Evolutionary conservation across 129 eudicot genomes (phyloP).

Genomic region (Erigeron canadensis): DNA sequence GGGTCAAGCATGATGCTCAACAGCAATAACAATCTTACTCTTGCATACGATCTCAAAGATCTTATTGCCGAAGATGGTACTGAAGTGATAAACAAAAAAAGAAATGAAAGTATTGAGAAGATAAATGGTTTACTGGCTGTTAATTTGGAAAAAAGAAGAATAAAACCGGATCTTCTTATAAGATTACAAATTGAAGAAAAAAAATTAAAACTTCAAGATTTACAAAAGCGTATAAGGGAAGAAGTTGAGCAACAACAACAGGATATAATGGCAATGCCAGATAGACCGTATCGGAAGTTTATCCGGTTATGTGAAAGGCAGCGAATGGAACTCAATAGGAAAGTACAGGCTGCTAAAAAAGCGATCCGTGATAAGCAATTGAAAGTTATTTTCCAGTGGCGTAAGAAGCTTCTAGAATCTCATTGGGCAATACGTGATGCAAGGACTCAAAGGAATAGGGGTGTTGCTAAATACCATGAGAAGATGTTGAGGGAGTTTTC

Average conservation of each 20-base stretch:
- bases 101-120: conserved; percentile 67
- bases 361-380: conserved; percentile 87
- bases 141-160: conserved; percentile 80
- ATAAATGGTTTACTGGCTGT: conserved; percentile 72
- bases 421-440: conserved; percentile 99
- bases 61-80: conserved; percentile 64
- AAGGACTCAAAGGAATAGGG: conserved; percentile 89
- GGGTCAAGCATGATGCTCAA: conserved; percentile 80
- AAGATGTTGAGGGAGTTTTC: conserved; percentile 93
- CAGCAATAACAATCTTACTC: conserved; percentile 62
- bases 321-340: conserved; percentile 79
- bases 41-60: conserved; percentile 89
- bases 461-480: conserved; percentile 96
- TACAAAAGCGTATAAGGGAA: conserved; percentile 81
- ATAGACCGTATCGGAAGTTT: conserved; percentile 88
- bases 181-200: conserved; percentile 89
- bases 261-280: conserved; percentile 98
- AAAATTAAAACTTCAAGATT: conserved; percentile 64
- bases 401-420: conserved; percentile 97
- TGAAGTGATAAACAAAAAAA: conserved; percentile 56
- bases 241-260: conserved; percentile 92
- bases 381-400: conserved; percentile 85
- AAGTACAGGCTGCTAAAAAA: conserved; percentile 78
- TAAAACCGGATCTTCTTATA: conserved; percentile 87
- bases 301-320: conserved; percentile 90